Evolutionary conservation across 2,329 filamentous ascomycete species (phyloP), one percentile per base, ranked within the genome.

Genomic region (Epichloe uncinata): DNA sequence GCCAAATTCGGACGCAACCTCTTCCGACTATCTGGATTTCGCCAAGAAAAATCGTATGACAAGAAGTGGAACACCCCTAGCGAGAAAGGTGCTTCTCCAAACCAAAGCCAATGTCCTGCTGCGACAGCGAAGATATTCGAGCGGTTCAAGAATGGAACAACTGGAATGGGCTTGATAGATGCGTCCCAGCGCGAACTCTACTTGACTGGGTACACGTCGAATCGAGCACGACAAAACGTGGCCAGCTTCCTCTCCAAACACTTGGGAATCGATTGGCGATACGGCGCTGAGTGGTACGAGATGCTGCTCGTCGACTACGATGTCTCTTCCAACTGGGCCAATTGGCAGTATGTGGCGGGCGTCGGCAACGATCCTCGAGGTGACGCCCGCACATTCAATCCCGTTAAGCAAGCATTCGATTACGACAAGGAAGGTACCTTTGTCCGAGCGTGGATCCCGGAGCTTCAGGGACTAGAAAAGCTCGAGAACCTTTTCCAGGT

Each of bases 211-310:
- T 90, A 88, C 62, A 89, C 85, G 0, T 85, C 82, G 1, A 89
- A 89, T 60, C 75, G 85, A 13, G 81, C 84, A 0, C 71, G 86
- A 2, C 85, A 90, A 62, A 89, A 90, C 49, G 83, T 87, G 1
- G 85, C 85, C 0, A 83, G 74, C 15, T 91, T 87, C 61, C 68
- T 90, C 1, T 67, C 84, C 0, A 87, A 87, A 56, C 84, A 87
- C 53, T 69, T 90, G 3, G 73, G 74, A 1, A 80, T 91, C 20
- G 86, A 91, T 63, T 93, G 87, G 87, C 77, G 85, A 0, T 73
- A 86, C 13, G 87, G 86, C 0, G 87, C 85, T 0, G 86, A 90
- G 61, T 91, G 84, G 84, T 91, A 90, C 60, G 86, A 91, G 61
- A 78, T 75, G 60, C 69, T 85, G 60, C 72, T 90, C 3, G 71